Percentiles rank a stretch among this genome's conserved stretches.
Evolutionary conservation across 768 basidiomycete species (phyloP).

Genomic region (Agrocybe praecox): DNA sequence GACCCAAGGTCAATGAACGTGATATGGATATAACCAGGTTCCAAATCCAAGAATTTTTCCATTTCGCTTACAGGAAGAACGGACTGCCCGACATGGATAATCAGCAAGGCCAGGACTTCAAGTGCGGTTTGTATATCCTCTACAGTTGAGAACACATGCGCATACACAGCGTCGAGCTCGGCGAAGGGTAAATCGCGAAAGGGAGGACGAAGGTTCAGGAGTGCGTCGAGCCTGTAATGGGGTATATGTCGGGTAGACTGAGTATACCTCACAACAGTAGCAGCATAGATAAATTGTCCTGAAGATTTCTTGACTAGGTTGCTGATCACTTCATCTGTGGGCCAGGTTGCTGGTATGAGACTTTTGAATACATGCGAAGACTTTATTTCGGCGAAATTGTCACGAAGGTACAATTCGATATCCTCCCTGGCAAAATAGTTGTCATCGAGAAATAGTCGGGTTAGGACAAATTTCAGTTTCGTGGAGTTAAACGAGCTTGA

Average conservation of each 20-base stretch:
- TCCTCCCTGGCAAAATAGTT: constrained; percentile 5
- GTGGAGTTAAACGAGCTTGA: not conserved
- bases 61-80: not conserved
- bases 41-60: not conserved
- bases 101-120: not conserved
- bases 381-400: not conserved
- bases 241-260: not conserved
- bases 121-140: not conserved
- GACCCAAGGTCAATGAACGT: not conserved
- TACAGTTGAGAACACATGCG: not conserved
- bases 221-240: not conserved
- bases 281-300: constrained; percentile 2
- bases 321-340: not conserved
- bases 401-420: constrained; percentile 1
- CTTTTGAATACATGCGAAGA: not conserved
- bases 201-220: not conserved
- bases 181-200: not conserved
- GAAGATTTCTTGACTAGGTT: not conserved
- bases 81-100: not conserved
- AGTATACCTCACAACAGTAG: not conserved
- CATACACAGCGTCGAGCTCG: not conserved
- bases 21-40: not conserved
- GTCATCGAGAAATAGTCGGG: constrained; percentile 6
- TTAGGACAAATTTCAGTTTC: not conserved
- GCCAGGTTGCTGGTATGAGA: not conserved